phyloP scores from a whole-genome alignment of 202 grass and related monocot species.

The Panicum virgatum region DNA sequence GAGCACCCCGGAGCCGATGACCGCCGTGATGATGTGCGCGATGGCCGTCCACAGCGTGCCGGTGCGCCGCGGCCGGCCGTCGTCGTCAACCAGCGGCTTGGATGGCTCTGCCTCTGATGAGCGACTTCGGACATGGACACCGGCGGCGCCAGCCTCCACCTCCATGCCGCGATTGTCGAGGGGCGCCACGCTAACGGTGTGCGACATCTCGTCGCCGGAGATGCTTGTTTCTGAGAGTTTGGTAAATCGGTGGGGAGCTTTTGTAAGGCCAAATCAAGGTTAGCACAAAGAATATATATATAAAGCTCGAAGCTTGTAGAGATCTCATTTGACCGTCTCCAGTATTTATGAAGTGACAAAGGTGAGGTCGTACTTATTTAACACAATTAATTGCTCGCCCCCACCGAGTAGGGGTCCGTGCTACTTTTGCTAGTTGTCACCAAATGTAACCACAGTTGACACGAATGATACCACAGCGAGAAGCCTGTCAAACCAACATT shows the following conservation, averaged over 20 bases:
- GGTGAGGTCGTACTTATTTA: not conserved
- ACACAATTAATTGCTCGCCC: not conserved
- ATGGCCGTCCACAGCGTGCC: not conserved
- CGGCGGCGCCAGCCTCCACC: not conserved
- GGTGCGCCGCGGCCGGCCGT: conserved; percentile 2
- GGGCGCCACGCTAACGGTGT: not conserved
- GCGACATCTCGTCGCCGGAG: not conserved
- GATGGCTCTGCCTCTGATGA: not conserved
- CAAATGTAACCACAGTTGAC: not conserved
- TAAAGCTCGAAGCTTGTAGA: not conserved
- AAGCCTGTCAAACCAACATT: no score
- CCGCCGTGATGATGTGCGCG: conserved; percentile 47
- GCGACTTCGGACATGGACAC: not conserved
- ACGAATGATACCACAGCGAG: no score
- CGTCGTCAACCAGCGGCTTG: not conserved
- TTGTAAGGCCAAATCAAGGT: not conserved
- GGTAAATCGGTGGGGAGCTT: not conserved
- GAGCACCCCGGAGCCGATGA: conserved; percentile 77
- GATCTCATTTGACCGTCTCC: not conserved
- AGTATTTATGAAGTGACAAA: not conserved
- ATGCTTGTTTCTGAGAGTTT: not conserved
- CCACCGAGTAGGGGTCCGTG: not conserved
- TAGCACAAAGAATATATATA: not conserved
- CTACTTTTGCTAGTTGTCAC: not conserved
- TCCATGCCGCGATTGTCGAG: not conserved